phyloP scores from a whole-genome alignment of 2,329 filamentous ascomycete species.

The Fusarium sp. region DNA sequence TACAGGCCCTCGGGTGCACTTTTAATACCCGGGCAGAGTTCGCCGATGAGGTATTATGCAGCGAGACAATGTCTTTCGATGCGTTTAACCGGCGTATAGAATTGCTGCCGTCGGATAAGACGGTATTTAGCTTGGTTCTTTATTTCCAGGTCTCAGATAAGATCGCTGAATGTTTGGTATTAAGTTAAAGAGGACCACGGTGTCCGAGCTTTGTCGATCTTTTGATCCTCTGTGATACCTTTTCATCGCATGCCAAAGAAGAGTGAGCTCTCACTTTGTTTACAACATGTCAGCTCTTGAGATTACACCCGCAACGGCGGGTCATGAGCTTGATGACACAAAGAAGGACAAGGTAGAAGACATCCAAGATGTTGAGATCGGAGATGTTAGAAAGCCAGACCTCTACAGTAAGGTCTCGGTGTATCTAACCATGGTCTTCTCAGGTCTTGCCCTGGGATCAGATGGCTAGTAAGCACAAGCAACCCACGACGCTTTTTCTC shows the following conservation, averaged over 20 bases:
- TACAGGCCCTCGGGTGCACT: not conserved
- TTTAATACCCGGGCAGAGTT: not conserved
- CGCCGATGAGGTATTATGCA: not conserved
- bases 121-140: not conserved
- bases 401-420: conserved; percentile 1
- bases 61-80: rapidly evolving
- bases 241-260: not conserved
- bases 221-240: not conserved
- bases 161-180: not conserved
- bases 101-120: not conserved
- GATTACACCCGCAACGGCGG: not conserved
- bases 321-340: not conserved
- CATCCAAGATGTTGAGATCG: not conserved
- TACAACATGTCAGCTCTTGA: not conserved
- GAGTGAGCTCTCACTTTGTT: rapidly evolving
- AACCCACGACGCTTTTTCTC: rapidly evolving
- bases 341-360: not conserved
- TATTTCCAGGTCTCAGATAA: not conserved
- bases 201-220: not conserved
- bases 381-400: not conserved
- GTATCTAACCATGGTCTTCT: not conserved
- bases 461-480: conserved; percentile 3
- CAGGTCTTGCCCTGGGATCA: not conserved
- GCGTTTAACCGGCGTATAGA: not conserved
- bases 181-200: not conserved